Evolutionary conservation across 139 green algal genomes (phyloP), one percentile per base, ranked within the genome.

Genomic region (Pleodorina starrii): DNA sequence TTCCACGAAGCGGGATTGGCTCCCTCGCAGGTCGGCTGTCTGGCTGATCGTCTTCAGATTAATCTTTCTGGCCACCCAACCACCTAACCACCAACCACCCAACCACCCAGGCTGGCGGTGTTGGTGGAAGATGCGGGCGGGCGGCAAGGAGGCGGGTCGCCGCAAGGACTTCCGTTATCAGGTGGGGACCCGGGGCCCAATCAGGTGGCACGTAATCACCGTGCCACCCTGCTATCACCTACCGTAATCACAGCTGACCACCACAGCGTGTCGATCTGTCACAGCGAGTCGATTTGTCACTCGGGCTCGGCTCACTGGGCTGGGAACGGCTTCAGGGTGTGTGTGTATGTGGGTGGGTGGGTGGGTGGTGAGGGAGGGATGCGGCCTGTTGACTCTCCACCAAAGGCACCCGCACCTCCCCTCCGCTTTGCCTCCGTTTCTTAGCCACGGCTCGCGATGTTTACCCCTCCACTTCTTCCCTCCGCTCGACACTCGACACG

Each of bases 101-200:
- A n/a, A n/a, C n/a, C n/a, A n/a, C n/a, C n/a, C 16, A 87, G 81
- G 59, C 17, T 87, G 81, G 81, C 81, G 59, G 14, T 87, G 81
- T 60, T 87, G 81, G 60, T 87, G 81, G 81, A 87, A 87, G 42
- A 63, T 87, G 5, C 81, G 81, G 14, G 81, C 81, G 81, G 81
- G 81, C n/a, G 81, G 81, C 60, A 87, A 87, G 81, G 59, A 87
- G 29, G 81, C 81, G 1, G 81, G 81, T 0, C 59, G 81, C 21
- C 81, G 81, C 32, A 87, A 77, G 59, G 81, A 87, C 81, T 87
- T 87, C 43, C 81, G 81, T 3, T 87, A 78, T 68, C 81, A 80
- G 82, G 82, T 88, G 66, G 19, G 82, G 25, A 21, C 7, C 54
- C 54, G 54, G 54, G 7, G 21, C 54, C 9, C 29, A 66, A 4